Evolutionary conservation across 2,329 filamentous ascomycete genomes (phyloP).

Genomic region (Exophiala bonariae): DNA sequence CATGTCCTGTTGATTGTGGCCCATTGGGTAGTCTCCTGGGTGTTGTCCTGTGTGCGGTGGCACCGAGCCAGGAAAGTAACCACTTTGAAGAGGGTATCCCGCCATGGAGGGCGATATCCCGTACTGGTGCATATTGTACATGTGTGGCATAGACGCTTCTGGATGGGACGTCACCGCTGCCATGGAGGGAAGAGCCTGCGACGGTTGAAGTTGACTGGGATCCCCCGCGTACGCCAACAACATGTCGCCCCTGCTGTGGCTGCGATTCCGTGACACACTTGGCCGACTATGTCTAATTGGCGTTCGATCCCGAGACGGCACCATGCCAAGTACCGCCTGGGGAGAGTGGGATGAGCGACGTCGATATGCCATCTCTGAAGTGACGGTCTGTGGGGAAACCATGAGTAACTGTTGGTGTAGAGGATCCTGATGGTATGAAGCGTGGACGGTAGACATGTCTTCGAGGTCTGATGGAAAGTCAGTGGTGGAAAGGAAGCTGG

Average conservation of each 20-base stretch:
- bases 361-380: slow-evolving; percentile 13
- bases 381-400: slow-evolving; percentile 12
- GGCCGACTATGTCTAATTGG: slow-evolving; percentile 26
- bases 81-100: slow-evolving; percentile 12
- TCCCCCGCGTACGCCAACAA: slow-evolving; percentile 24
- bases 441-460: slow-evolving; percentile 5
- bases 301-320: slow-evolving; percentile 20
- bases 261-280: slow-evolving; percentile 18
- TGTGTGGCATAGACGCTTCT: slow-evolving; percentile 10
- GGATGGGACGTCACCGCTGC: slow-evolving; percentile 14
- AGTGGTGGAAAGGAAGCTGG: slow-evolving; percentile 1
- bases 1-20: slow-evolving; percentile 8
- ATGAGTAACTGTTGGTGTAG: slow-evolving; percentile 13
- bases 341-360: slow-evolving; percentile 20
- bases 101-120: slow-evolving; percentile 14
- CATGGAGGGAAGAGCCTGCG: slow-evolving; percentile 20
- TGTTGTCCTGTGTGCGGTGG: slow-evolving; percentile 10
- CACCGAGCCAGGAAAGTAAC: slow-evolving; percentile 9
- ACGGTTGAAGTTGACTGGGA: slow-evolving; percentile 19
- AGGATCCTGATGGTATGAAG: slow-evolving; percentile 11
- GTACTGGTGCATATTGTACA: slow-evolving; percentile 19
- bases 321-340: slow-evolving; percentile 8
- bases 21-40: slow-evolving; percentile 4
- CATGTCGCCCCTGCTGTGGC: slow-evolving; percentile 25
- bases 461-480: slow-evolving; percentile 13